Base-by-base conservation (phyloP, 768 basidiomycete species). In the Mycena albidolilacea region DNA sequence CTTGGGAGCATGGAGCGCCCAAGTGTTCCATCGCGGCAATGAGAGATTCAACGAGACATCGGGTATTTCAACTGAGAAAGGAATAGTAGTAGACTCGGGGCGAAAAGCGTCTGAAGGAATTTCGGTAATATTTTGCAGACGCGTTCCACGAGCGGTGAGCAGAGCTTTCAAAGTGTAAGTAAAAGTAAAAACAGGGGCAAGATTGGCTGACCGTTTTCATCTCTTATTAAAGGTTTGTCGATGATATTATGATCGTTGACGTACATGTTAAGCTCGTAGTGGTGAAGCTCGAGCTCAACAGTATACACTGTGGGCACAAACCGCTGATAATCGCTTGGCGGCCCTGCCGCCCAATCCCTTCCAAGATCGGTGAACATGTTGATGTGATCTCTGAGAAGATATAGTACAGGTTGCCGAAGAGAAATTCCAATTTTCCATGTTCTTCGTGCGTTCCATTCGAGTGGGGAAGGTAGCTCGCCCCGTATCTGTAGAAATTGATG, bases 201-300 rank as follows among this genome's bases (percentile, higher is more conserved):
- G 43, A 61, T 23, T 7, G 38, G 74, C 81, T 67, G 77, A 96
- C 96, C 92, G 80, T 99, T 98, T 76, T 96, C 94, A n/a, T 96
- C 93, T 68, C 83, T 84, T 69, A 91, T 84, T 43, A 92, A 83
- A 3, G 97, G 96, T 72, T 93, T 94, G 84, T 98, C 96, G 62
- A 99, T 94, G 79, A 99, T 95, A 79, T 99, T 99, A 78, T 96
- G 96, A 81, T 99, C 97, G 79, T 99, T 99, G 64, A 95, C 90
- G 79, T 95, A 97, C 35, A 95, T 80, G 76, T 93, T 93, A 62
- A 97, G 79, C 70, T 90, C 88, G 81, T 91, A 97, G 77, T 95
- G 91, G 79, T 91, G 87, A 70, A 98, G 81, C 68, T 91, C 87
- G 60, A 98, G 75, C 61, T 92, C 86, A 74, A 97, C 82, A 17